phyloP scores from a whole-genome alignment of 352 stramenopile genomes.

The Stramenopiles sp. region DNA sequence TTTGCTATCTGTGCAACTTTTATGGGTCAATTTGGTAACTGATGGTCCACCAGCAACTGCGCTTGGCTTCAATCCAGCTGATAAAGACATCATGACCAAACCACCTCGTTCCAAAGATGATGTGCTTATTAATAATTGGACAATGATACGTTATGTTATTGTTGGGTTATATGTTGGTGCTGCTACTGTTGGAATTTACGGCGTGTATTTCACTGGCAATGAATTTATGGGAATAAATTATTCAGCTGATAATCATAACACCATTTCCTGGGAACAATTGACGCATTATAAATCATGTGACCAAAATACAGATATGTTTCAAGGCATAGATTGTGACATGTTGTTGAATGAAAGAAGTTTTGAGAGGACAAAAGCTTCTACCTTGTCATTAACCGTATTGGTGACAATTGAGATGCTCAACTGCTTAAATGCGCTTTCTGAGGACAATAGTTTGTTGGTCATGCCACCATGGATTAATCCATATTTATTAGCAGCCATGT shows the following conservation, averaged over 20 bases:
- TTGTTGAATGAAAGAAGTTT: neutral
- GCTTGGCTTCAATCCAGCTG: constrained; percentile 93
- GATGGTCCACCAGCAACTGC: constrained; percentile 83
- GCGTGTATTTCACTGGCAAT: constrained; percentile 71
- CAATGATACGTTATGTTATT: constrained; percentile 91
- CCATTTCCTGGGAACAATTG: constrained; percentile 64
- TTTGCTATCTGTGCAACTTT: constrained; percentile 75
- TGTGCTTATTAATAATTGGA: constrained; percentile 89
- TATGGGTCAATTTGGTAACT: constrained; percentile 99
- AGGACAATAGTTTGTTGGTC: constrained; percentile 64
- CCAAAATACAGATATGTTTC: constrained; percentile 45
- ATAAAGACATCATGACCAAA: constrained; percentile 89
- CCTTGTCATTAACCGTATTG: constrained; percentile 70
- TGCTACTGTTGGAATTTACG: constrained; percentile 68
- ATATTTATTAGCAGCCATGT: constrained; percentile 74
- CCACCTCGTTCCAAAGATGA: constrained; percentile 80
- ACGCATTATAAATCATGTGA: constrained; percentile 62
- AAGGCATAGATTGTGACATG: constrained; percentile 48
- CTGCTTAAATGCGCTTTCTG: constrained; percentile 71
- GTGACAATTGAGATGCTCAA: constrained; percentile 89
- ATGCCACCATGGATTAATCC: constrained; percentile 78
- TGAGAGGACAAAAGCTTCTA: constrained; percentile 68
- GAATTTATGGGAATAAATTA: constrained; percentile 75
- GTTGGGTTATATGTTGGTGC: constrained; percentile 63
- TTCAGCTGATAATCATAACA: constrained; percentile 65